Base-by-base conservation (phyloP, 2,329 filamentous ascomycete genomes). In the Magnaporthales sp. region DNA sequence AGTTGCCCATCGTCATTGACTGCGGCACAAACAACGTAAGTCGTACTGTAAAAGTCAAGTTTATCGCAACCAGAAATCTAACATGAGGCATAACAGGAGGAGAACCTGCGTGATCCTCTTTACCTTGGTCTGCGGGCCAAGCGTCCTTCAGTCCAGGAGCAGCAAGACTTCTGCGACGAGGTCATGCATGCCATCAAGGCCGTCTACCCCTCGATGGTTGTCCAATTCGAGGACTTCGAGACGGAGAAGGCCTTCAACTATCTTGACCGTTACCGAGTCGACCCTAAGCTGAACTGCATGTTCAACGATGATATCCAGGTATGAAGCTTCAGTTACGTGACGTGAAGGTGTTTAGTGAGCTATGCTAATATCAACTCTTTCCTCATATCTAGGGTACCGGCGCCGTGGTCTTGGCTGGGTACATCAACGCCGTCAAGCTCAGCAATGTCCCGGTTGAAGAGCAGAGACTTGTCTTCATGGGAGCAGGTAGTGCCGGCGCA, bases 211-310 rank as follows among this genome's bases (percentile, higher is more conserved):
- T 79, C 84, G 15, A 89, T 84, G 86, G 78, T 89, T 62, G 91
- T 98, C 69, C 95, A 98, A 77, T 98, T 97, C 73, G 94, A 98
- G 78, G 95, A 98, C 76, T 98, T 97, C 79, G 96, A 98, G 83
- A 96, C 94, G 74, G 84, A 87, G 72, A 89, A 89, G 79, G 94
- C 95, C 62, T 99, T 98, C 86, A 90, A 91, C 69, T 94, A 96
- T 74, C 86, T 98, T 56, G 91, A 95, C 76, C 88, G 92, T 68
- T 98, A 98, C 81, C 90, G 92, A 72, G 19, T 51, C 19, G 84
- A 93, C 76, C 24, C 27, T 19, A 86, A 84, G 70, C 94, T 97
- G 83, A 93, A 91, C 78, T 31, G 30, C 38, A 96, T 92, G 84
- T 99, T 99, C 87, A 98, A 98, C 78, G 95, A 98, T 75, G 94